Conservation (phyloP, 345 rosid species). For the Dovyalis caffra region DNA sequence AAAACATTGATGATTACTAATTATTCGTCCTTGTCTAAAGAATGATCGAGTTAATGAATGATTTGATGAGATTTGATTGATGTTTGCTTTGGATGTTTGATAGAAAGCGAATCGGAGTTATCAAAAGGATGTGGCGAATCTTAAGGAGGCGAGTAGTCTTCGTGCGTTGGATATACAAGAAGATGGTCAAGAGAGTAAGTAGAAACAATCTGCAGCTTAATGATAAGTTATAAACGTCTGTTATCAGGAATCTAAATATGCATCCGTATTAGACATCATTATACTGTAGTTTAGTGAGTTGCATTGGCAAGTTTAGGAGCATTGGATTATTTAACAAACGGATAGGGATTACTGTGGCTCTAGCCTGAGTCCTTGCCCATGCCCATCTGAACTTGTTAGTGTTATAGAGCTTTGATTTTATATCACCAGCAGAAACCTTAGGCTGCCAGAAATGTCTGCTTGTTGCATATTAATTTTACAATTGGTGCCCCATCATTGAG, state of each 20-base stretch:
- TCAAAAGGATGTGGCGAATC: slow-evolving; percentile 75
- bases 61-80: neutral
- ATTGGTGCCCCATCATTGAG: slow-evolving; percentile 23
- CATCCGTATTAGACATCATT: neutral
- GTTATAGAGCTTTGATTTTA: slow-evolving; percentile 2
- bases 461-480: slow-evolving; percentile 21
- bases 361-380: neutral
- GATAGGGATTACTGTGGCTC: neutral
- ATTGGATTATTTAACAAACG: neutral
- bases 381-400: neutral
- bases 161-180: slow-evolving; percentile 44
- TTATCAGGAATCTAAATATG: too few species aligned
- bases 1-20: neutral
- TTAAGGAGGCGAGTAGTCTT: slow-evolving; percentile 53
- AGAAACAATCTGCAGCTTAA: slow-evolving; percentile 1
- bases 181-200: slow-evolving; percentile 58
- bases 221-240: neutral
- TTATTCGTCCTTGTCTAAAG: neutral
- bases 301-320: neutral
- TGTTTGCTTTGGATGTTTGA: too few species aligned
- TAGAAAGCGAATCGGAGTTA: slow-evolving; percentile 96
- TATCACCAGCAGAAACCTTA: neutral
- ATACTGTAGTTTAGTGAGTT: neutral
- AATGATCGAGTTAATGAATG: too few species aligned
- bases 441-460: slow-evolving; percentile 18